phyloP scores from a whole-genome alignment of 2,329 filamentous ascomycete species.

The Onygenales sp. region DNA sequence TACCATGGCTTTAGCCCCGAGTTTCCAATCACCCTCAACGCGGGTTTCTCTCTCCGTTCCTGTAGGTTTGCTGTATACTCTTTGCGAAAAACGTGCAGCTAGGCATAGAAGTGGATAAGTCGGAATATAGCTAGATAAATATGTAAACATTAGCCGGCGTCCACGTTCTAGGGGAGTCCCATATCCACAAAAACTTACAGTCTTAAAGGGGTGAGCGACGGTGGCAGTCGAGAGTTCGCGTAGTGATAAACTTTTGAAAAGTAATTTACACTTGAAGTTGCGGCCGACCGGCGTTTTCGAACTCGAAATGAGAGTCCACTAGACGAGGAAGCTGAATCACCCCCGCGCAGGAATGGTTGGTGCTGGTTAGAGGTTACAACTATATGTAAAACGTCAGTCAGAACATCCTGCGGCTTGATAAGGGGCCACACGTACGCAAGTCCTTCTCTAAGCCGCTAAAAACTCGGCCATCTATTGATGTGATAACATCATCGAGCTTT shows the following conservation, averaged over 20 bases:
- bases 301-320: constrained; percentile 26
- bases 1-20: constrained; percentile 76
- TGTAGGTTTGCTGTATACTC: constrained; percentile 59
- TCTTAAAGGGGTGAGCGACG: constrained; percentile 56
- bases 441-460: constrained; percentile 38
- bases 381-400: background rate
- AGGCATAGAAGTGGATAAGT: constrained; percentile 71
- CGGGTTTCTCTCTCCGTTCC: constrained; percentile 58
- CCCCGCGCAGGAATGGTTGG: background rate
- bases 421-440: constrained; percentile 13
- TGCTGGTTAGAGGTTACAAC: background rate
- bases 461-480: constrained; percentile 58
- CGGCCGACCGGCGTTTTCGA: constrained; percentile 26
- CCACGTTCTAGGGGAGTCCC: background rate
- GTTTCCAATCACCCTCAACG: constrained; percentile 59
- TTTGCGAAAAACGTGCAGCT: constrained; percentile 67
- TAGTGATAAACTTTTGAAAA: constrained; percentile 73
- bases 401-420: background rate
- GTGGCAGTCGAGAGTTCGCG: constrained; percentile 64
- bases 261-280: constrained; percentile 44
- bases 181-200: constrained; percentile 41
- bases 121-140: constrained; percentile 50
- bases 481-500: constrained; percentile 60
- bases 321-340: constrained; percentile 3
- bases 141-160: constrained; percentile 1